These are phyloP conservation scores for Colletotrichum brevisporum DNA, from an alignment of 2,329 filamentous ascomycete species.

Conservation along the genomic window DNA sequence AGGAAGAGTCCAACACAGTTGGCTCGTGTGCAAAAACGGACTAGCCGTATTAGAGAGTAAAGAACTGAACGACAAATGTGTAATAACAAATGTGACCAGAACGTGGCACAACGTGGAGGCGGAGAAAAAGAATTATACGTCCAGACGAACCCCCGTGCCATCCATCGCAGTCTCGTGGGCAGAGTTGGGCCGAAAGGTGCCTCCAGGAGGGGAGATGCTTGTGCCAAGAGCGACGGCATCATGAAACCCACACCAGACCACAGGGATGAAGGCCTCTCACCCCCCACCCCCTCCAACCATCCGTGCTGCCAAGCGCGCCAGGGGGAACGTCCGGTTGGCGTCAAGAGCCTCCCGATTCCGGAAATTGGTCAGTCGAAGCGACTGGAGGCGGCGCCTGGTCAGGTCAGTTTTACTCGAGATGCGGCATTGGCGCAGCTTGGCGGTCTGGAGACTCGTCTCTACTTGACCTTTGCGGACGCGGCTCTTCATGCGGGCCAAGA, in stretches of 20 bases:
- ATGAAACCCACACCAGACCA: slow-evolving; percentile 38
- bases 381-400: slow-evolving; percentile 13
- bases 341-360: slow-evolving; percentile 15
- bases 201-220: background rate
- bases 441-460: slow-evolving; percentile 29
- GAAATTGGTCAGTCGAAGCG: background rate
- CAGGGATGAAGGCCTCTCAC: slow-evolving; percentile 23
- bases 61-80: background rate
- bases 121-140: slow-evolving; percentile 19
- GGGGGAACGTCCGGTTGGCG: slow-evolving; percentile 2
- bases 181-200: background rate
- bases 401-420: slow-evolving; percentile 28
- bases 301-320: slow-evolving; percentile 37
- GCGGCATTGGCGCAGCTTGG: slow-evolving; percentile 34
- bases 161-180: background rate
- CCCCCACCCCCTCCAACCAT: slow-evolving; percentile 9
- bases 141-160: background rate
- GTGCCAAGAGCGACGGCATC: slow-evolving; percentile 28
- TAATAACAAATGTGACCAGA: background rate
- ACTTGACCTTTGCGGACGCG: slow-evolving; percentile 27
- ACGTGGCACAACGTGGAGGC: background rate
- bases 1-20: slow-evolving; percentile 11
- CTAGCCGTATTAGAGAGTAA: background rate
- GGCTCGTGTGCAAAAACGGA: slow-evolving; percentile 9
- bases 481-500: slow-evolving; percentile 15